A percentile compares a stretch with the other conserved stretches of the same genome.
Conservation (phyloP, 495 filamentous ascomycete genomes). For the Penicillium pulvis region DNA sequence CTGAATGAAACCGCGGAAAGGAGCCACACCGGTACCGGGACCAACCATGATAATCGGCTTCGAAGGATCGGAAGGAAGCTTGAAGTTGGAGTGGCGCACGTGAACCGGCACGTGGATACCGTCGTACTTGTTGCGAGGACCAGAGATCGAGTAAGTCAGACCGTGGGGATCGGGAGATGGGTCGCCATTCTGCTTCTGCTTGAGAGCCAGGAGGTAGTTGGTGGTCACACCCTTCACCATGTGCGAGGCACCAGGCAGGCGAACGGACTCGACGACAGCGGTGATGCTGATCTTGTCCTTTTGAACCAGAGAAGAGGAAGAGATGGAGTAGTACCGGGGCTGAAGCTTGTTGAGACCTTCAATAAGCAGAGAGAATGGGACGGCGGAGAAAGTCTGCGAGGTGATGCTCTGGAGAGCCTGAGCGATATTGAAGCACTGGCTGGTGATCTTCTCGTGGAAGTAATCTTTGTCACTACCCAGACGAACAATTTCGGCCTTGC, state of each 20-base stretch:
- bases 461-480: conserved; percentile 94
- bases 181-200: conserved; percentile 95
- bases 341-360: conserved; percentile 94
- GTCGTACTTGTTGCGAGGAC: conserved; percentile 95
- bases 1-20: conserved; percentile 93
- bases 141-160: conserved; percentile 83
- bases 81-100: conserved; percentile 98
- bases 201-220: conserved; percentile 94
- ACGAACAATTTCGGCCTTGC: conserved; percentile 83
- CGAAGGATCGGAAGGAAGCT: conserved; percentile 91
- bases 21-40: conserved; percentile 94
- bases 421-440: conserved; percentile 85
- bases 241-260: conserved; percentile 75
- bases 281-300: conserved; percentile 94
- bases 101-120: conserved; percentile 95
- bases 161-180: conserved; percentile 83
- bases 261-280: conserved; percentile 85
- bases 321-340: conserved; percentile 99
- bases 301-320: conserved; percentile 91
- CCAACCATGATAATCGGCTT: conserved; percentile 96
- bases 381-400: conserved; percentile 71
- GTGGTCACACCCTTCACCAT: conserved; percentile 93
- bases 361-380: conserved; percentile 94
- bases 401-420: conserved; percentile 79
- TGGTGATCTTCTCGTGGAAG: conserved; percentile 85